phyloP scores from a whole-genome alignment of 345 rosid species.

The Microthlaspi erraticum region DNA sequence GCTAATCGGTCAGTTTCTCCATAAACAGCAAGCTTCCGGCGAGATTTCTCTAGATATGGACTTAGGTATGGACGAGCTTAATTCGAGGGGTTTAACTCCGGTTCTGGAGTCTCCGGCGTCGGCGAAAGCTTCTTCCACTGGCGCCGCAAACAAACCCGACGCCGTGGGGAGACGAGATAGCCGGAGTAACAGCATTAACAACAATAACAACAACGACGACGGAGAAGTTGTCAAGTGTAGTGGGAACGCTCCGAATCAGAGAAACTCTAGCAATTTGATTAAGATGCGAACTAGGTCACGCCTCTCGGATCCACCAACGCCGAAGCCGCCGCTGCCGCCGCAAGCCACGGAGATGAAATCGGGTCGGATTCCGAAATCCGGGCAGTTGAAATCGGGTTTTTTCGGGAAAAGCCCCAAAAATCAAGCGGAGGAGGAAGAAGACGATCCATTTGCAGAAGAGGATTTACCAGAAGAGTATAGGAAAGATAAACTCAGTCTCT shows the following conservation, averaged over 20 bases:
- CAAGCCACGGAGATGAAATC: constrained; percentile 40
- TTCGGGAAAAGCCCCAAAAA: constrained; percentile 31
- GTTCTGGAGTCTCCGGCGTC: constrained; percentile 41
- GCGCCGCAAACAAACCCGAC: constrained; percentile 8
- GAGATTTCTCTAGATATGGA: constrained; percentile 58
- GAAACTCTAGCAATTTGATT: constrained; percentile 42
- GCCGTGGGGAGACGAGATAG: constrained; percentile 37
- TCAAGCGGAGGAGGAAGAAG: constrained; percentile 55
- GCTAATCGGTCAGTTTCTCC: constrained; percentile 57
- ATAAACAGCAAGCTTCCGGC: constrained; percentile 59
- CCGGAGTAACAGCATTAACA: neutral
- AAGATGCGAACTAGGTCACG: constrained; percentile 48
- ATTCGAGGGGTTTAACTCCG: constrained; percentile 40
- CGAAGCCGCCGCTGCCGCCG: constrained; percentile 32
- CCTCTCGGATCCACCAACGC: constrained; percentile 47
- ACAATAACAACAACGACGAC: constrained; percentile 17
- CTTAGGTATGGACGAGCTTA: constrained; percentile 54
- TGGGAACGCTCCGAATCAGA: constrained; percentile 44
- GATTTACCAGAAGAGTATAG: constrained; percentile 65
- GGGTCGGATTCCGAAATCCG: constrained; percentile 38
- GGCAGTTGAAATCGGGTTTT: constrained; percentile 46
- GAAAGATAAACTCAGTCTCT: constrained; percentile 40
- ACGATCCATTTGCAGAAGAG: constrained; percentile 62
- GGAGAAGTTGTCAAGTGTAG: constrained; percentile 55
- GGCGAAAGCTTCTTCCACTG: neutral